These are phyloP conservation scores for Bolboschoenoplectus hybrid DNA, from an alignment of 202 grass and related monocot genomes.

Conservation along the genomic window DNA sequence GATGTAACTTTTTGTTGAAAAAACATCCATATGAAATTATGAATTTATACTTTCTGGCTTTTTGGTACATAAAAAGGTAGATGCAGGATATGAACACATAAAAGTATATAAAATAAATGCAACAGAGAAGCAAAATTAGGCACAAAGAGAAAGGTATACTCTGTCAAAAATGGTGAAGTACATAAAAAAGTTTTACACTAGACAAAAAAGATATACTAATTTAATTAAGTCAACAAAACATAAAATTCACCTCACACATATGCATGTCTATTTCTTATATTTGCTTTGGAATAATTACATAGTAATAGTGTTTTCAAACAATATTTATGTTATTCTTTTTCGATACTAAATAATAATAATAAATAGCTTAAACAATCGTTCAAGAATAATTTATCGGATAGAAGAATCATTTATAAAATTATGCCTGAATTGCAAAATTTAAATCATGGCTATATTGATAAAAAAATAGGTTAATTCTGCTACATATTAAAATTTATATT, in stretches of 20 bases:
- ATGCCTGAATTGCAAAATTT: background rate
- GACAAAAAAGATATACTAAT: background rate
- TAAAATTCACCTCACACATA: background rate
- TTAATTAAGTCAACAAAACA: background rate
- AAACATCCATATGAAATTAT: background rate
- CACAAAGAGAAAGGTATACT: background rate
- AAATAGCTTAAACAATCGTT: background rate
- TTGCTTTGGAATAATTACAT: background rate
- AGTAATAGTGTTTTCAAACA: background rate
- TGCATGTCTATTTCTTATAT: background rate
- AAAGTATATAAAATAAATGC: slow-evolving; percentile 1
- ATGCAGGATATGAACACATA: background rate
- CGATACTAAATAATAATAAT: background rate
- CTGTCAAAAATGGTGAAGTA: background rate
- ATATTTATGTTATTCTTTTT: background rate
- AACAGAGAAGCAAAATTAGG: slow-evolving; percentile 1
- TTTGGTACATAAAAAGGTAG: background rate
- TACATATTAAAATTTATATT: no score
- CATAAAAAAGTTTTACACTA: background rate
- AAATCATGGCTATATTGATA: background rate
- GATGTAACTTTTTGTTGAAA: background rate
- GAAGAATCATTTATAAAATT: background rate
- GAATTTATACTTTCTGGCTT: background rate
- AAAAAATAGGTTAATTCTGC: no score
- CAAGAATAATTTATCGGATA: background rate